Percentiles rank a stretch among this genome's conserved stretches.
Evolutionary conservation across 345 rosid species (phyloP).

Genomic region (Arabis hirsuta): DNA sequence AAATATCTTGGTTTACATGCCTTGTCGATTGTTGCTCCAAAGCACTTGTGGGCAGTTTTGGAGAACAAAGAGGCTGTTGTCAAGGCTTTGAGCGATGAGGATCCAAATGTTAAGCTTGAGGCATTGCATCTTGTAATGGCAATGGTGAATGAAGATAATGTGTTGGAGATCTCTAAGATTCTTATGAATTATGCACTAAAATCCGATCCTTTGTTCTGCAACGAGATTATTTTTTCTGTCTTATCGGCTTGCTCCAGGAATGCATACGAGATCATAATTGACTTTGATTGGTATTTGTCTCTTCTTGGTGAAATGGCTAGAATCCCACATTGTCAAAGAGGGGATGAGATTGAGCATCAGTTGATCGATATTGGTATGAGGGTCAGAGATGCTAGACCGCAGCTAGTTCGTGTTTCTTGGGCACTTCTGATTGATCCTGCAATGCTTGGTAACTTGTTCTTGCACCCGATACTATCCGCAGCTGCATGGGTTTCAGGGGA

Average conservation of each 20-base stretch:
- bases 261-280: constrained; percentile 71
- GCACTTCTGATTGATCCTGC: constrained; percentile 95
- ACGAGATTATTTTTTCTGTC: constrained; percentile 82
- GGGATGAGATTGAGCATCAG: constrained; percentile 87
- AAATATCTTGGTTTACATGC: constrained; percentile 95
- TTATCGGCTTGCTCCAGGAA: constrained; percentile 69
- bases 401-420: constrained; percentile 74
- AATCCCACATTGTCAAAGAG: constrained; percentile 80
- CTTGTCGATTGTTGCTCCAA: constrained; percentile 62
- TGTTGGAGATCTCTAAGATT: constrained; percentile 74
- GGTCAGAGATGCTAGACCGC: constrained; percentile 86
- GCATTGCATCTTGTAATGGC: constrained; percentile 83
- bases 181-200: constrained; percentile 81
- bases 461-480: constrained; percentile 80
- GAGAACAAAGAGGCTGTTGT: constrained; percentile 88
- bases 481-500: constrained; percentile 97
- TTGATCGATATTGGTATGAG: constrained; percentile 82
- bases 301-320: constrained; percentile 93
- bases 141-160: constrained; percentile 84
- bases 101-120: constrained; percentile 81
- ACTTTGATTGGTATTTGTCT: constrained; percentile 91
- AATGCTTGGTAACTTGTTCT: constrained; percentile 78
- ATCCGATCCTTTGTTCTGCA: constrained; percentile 87
- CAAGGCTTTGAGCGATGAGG: constrained; percentile 82
- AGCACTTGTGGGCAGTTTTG: constrained; percentile 80